Conservation (phyloP, 306 rosid species). For the Urtica urens region DNA sequence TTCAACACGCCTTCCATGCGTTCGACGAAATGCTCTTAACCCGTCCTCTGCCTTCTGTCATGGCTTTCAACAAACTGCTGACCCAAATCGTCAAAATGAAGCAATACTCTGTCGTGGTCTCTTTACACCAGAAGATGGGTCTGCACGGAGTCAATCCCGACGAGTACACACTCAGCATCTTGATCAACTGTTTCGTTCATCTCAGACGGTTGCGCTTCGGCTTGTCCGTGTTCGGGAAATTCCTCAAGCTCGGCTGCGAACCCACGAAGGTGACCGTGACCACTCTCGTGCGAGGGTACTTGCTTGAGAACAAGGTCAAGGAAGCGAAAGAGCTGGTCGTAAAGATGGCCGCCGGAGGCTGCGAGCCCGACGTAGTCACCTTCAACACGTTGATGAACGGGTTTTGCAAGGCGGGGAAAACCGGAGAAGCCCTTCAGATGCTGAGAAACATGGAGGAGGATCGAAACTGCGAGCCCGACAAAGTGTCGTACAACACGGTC, state of each 20-base stretch:
- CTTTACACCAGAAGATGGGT: constrained; percentile 20
- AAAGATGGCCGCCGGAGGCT: constrained; percentile 15
- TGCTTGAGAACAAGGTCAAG: neutral
- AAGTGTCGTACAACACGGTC: constrained; percentile 17
- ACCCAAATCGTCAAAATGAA: constrained; percentile 12
- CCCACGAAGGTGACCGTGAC: constrained; percentile 22
- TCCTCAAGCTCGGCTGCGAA: constrained; percentile 24
- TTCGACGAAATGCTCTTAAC: constrained; percentile 12
- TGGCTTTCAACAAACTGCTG: constrained; percentile 22
- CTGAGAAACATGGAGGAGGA: constrained; percentile 20
- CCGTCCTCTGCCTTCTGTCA: constrained; percentile 27
- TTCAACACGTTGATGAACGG: constrained; percentile 26
- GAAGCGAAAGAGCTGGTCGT: constrained; percentile 11
- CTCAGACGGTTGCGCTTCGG: constrained; percentile 14
- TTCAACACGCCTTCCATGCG: too few species aligned
- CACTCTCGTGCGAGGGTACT: constrained; percentile 24
- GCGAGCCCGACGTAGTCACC: neutral
- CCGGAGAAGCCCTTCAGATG: constrained; percentile 14
- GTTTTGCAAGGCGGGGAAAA: constrained; percentile 31
- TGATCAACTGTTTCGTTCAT: constrained; percentile 27
- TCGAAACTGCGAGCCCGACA: constrained; percentile 9
- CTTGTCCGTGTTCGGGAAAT: constrained; percentile 7
- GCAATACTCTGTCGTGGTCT: constrained; percentile 5
- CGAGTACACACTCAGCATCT: constrained; percentile 11
- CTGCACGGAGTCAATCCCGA: constrained; percentile 10